Evolutionary conservation across 2,329 filamentous ascomycete genomes (phyloP), one percentile per base, ranked within the genome.

Genomic region (Xylaria sp.): DNA sequence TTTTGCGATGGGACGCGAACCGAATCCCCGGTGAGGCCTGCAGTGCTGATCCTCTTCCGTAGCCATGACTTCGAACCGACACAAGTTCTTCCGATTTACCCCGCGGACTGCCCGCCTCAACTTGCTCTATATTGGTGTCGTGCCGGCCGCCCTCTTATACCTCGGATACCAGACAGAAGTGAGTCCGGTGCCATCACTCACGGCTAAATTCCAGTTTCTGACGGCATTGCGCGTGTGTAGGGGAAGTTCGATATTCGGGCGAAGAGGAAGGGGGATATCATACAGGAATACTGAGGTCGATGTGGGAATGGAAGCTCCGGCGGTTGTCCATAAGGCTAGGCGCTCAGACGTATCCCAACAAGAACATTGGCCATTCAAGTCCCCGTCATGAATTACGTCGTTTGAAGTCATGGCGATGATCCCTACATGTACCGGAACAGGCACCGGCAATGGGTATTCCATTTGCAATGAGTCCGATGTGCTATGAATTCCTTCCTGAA

Each of bases 81-180:
- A 92, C 84, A 91, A 91, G 77, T 96, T 91, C 84, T 99, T 97
- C 84, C 85, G 91, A 74, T 97, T 91, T 91, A 97, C 89, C 34
- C 83, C 86, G 48, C 83, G 89, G 68, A 96, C 91, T 42, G 91
- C 91, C 24, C 86, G 84, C 77, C 74, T 97, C 68, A 87, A 88
- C 4, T 85, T 97, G 70, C 79, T 88, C 61, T 97, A 93, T 74
- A 82, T 89, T 54, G 77, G 86, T 29, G 77, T 87, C 49, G 83
- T 97, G 40, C 94, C 94, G 7, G 73, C 77, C 39, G 78, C 89
- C 52, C 66, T 96, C 63, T 86, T 86, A 43, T 86, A 87, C 69
- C 69, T 90, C 52, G 91, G 85, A 54, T 95, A 90, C 72, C 85
- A 84, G 69, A 92, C 88, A 59, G 93, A 97, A 68, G 94, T 97